phyloP scores from a whole-genome alignment of 2,329 filamentous ascomycete species.

The Xylaria sp. region DNA sequence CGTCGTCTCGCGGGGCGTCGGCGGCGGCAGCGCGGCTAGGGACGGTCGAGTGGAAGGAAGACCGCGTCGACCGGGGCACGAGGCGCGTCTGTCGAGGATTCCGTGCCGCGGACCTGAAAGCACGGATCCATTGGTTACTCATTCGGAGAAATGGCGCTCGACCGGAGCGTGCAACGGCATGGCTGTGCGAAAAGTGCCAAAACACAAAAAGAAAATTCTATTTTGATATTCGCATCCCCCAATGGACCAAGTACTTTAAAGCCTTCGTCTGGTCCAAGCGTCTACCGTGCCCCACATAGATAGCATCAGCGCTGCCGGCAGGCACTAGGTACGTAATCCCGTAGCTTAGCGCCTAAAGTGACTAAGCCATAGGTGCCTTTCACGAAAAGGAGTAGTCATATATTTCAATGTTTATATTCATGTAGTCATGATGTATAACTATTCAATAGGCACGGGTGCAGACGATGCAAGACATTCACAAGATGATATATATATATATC shows the following conservation, averaged over 20 bases:
- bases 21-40: conserved; percentile 35
- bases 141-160: conserved; percentile 50
- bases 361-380: no score
- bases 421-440: no score
- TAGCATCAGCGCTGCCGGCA: not conserved
- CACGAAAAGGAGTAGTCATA: no score
- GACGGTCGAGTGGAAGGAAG: conserved; percentile 44
- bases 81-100: conserved; percentile 36
- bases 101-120: conserved; percentile 47
- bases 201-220: not conserved
- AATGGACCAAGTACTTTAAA: not conserved
- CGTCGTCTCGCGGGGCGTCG: conserved; percentile 41
- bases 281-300: conserved; percentile 16
- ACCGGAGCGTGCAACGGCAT: conserved; percentile 49
- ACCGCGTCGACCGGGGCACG: conserved; percentile 37
- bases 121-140: conserved; percentile 49
- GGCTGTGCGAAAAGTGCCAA: conserved; percentile 37
- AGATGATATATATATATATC: conserved; percentile 4
- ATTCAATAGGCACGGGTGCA: no score
- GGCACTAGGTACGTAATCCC: no score
- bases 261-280: conserved; percentile 31
- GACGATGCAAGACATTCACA: not conserved
- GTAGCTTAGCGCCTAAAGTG: no score
- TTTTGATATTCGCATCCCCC: not conserved
- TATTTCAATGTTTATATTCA: no score